These are phyloP conservation scores for Rutidosis leptorrhynchoides DNA, from an alignment of 129 eudicot genomes.

Conservation along the genomic window DNA sequence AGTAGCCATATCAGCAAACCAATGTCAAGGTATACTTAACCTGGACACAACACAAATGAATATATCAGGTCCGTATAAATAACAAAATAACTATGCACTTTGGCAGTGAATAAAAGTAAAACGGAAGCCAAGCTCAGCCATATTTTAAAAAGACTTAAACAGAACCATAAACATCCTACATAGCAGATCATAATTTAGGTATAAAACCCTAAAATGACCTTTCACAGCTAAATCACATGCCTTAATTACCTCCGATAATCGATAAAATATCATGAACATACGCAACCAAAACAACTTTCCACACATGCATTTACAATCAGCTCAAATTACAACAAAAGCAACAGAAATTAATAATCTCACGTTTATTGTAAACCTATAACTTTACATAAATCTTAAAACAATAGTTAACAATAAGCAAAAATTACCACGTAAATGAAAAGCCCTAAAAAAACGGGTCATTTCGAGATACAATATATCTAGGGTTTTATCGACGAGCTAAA, in stretches of 20 bases:
- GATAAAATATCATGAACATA: slow-evolving; percentile 1
- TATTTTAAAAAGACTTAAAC: background rate
- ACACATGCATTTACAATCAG: slow-evolving; percentile 20
- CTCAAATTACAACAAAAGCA: slow-evolving; percentile 11
- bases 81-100: background rate
- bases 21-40: slow-evolving; percentile 28
- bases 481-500: slow-evolving; percentile 23
- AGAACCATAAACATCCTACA: background rate
- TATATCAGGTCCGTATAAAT: background rate
- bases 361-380: background rate
- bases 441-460: slow-evolving; percentile 19
- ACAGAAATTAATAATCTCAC: slow-evolving; percentile 1
- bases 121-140: slow-evolving; percentile 1
- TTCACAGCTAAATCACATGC: slow-evolving; percentile 6
- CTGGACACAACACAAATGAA: too few species aligned
- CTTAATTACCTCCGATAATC: background rate
- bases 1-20: slow-evolving; percentile 58
- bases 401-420: background rate
- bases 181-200: background rate
- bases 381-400: background rate
- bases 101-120: slow-evolving; percentile 2
- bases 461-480: slow-evolving; percentile 18
- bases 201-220: background rate
- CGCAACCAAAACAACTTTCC: background rate
- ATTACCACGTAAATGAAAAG: background rate